Percentiles rank a stretch among this genome's conserved stretches.
Conservation (phyloP, 495 filamentous ascomycete genomes). For the Aspergillus olivimuriae region DNA sequence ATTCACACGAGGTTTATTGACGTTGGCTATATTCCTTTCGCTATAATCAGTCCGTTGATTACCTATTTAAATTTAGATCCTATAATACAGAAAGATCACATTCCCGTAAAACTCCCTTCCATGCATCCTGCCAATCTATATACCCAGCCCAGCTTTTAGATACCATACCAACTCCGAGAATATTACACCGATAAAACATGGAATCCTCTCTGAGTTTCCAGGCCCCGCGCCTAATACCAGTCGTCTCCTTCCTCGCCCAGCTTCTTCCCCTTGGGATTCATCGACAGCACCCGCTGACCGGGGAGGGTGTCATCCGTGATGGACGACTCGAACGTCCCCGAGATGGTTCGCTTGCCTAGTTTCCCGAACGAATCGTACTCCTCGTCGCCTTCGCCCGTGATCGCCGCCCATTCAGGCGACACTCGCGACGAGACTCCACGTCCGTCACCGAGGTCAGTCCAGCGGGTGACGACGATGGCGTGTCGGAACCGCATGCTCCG, state of each 20-base stretch:
- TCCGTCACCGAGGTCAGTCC: constrained; percentile 52
- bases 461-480: constrained; percentile 52
- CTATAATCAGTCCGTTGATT: too few relatives aligned
- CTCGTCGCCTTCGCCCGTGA: constrained; percentile 34
- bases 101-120: too few relatives aligned
- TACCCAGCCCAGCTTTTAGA: too few relatives aligned
- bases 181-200: too few relatives aligned
- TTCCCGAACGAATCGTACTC: constrained; percentile 44
- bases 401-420: constrained; percentile 43
- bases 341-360: constrained; percentile 46
- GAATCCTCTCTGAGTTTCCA: too few relatives aligned
- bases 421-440: constrained; percentile 26
- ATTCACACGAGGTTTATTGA: too few relatives aligned
- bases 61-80: too few relatives aligned
- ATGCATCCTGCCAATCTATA: too few relatives aligned
- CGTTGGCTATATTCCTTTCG: too few relatives aligned
- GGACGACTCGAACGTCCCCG: constrained; percentile 50
- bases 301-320: constrained; percentile 48
- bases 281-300: constrained; percentile 47
- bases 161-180: too few relatives aligned
- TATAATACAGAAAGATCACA: too few relatives aligned
- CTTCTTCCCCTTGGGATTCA: constrained; percentile 47
- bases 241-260: constrained; percentile 37
- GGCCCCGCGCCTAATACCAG: constrained; percentile 38
- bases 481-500: constrained; percentile 41